These are phyloP conservation scores for Picea sitchensis DNA, from an alignment of 75 land plant genomes.

Conservation along the genomic window DNA sequence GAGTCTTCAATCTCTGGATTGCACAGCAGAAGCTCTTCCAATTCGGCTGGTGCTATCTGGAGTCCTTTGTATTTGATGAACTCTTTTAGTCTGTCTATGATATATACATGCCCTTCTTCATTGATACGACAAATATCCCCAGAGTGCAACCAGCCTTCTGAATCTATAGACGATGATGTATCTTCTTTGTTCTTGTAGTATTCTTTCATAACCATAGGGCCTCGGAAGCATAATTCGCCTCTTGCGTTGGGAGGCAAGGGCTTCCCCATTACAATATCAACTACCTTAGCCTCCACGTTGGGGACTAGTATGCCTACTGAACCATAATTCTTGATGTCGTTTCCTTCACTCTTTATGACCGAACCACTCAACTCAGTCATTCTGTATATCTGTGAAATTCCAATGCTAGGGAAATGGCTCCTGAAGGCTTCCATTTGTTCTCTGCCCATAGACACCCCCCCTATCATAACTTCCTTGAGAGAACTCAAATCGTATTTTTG, in stretches of 20 bases:
- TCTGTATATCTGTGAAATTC: conserved; percentile 24
- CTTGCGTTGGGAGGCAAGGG: conserved; percentile 9
- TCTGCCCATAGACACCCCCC: conserved; percentile 47
- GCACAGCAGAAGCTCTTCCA: no score
- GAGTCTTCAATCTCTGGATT: no score
- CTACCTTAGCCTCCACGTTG: conserved; percentile 23
- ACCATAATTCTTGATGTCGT: conserved; percentile 6
- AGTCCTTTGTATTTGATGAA: background rate
- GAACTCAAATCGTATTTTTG: conserved; percentile 23
- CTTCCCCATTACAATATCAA: conserved; percentile 15
- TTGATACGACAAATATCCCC: no score
- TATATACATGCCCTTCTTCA: background rate
- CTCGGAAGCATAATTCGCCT: conserved; percentile 26
- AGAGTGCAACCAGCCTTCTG: no score
- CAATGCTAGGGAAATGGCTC: conserved; percentile 18
- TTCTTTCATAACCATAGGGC: conserved; percentile 32
- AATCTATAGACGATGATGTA: no score
- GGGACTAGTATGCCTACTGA: conserved; percentile 28
- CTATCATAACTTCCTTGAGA: conserved; percentile 21
- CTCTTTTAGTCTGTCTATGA: conserved; percentile 34
- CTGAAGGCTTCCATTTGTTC: conserved; percentile 29
- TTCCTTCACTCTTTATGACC: conserved; percentile 17
- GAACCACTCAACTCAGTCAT: conserved; percentile 42
- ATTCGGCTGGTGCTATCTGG: no score
- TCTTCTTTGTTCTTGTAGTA: no score